Percentiles rank a stretch among this genome's conserved stretches.
phyloP scores from a whole-genome alignment of 2,329 filamentous ascomycete species.

The Didymella exigua region DNA sequence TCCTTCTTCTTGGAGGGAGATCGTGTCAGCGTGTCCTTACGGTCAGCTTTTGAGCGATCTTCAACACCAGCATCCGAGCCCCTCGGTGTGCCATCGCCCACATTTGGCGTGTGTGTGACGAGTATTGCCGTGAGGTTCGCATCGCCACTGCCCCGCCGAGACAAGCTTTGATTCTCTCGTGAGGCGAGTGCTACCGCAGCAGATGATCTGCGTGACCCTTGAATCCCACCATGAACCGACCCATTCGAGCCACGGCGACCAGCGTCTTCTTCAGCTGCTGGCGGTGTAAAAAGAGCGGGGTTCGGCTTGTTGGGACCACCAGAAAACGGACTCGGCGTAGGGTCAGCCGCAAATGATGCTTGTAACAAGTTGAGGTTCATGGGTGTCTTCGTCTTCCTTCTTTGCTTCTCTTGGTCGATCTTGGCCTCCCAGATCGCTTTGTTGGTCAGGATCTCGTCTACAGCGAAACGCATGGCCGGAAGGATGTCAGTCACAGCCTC shows the following conservation, averaged over 20 bases:
- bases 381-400: constrained; percentile 43
- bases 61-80: constrained; percentile 21
- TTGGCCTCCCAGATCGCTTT: constrained; percentile 73
- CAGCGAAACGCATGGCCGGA: constrained; percentile 81
- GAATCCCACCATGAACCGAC: constrained; percentile 28
- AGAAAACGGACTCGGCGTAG: constrained; percentile 44
- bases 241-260: constrained; percentile 37
- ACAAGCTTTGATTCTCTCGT: constrained; percentile 43
- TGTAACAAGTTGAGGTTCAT: constrained; percentile 31
- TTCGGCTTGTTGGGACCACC: constrained; percentile 27
- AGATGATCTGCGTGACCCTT: constrained; percentile 40
- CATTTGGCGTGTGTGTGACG: constrained; percentile 46
- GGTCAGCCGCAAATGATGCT: constrained; percentile 33
- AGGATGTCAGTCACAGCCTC: constrained; percentile 84
- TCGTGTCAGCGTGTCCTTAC: constrained; percentile 40
- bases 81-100: constrained; percentile 31
- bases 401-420: constrained; percentile 67
- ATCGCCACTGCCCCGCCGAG: constrained; percentile 47
- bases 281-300: constrained; percentile 14
- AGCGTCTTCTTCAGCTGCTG: constrained; percentile 23
- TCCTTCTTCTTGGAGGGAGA: constrained; percentile 32
- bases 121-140: constrained; percentile 49
- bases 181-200: constrained; percentile 34
- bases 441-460: constrained; percentile 80
- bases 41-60: constrained; percentile 28